These are phyloP conservation scores for Zygosaccharomyces lentus DNA, from an alignment of 805 yeast genomes.

Conservation along the genomic window DNA sequence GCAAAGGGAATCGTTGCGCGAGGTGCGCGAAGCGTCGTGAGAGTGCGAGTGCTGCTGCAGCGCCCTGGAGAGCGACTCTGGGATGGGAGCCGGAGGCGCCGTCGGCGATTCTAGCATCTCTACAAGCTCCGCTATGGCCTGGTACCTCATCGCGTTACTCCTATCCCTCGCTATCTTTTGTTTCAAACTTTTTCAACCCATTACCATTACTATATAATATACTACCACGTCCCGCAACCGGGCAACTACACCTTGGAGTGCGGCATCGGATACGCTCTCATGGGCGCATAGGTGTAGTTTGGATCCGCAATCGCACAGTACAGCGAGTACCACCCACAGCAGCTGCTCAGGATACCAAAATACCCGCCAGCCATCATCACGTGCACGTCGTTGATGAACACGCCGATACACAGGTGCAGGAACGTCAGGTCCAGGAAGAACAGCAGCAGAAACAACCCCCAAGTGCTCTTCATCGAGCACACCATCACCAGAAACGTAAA, in stretches of 20 bases:
- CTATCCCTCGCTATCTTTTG: not conserved
- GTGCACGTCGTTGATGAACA: slow-evolving; percentile 43
- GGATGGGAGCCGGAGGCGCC: not conserved
- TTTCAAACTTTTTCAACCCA: not conserved
- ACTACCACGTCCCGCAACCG: not conserved
- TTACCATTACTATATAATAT: not conserved
- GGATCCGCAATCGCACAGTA: slow-evolving; percentile 57
- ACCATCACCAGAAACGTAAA: slow-evolving; percentile 56
- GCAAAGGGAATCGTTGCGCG: slow-evolving; percentile 16
- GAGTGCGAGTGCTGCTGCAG: too few species aligned
- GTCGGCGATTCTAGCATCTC: not conserved
- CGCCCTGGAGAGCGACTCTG: not conserved
- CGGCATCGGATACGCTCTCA: slow-evolving; percentile 54
- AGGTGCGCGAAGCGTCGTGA: not conserved
- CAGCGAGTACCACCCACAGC: slow-evolving; percentile 59
- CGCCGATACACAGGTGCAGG: slow-evolving; percentile 47
- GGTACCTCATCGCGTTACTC: not conserved
- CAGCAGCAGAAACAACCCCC: slow-evolving; percentile 55
- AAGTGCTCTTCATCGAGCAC: slow-evolving; percentile 56
- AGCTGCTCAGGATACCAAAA: slow-evolving; percentile 52
- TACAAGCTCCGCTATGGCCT: not conserved
- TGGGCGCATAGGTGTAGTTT: slow-evolving; percentile 54
- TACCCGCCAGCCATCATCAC: slow-evolving; percentile 58
- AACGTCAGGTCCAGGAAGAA: slow-evolving; percentile 52
- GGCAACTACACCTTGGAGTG: slow-evolving; percentile 28